phyloP scores from a whole-genome alignment of 148 eudicot species.

The Simmondsia chinensis region DNA sequence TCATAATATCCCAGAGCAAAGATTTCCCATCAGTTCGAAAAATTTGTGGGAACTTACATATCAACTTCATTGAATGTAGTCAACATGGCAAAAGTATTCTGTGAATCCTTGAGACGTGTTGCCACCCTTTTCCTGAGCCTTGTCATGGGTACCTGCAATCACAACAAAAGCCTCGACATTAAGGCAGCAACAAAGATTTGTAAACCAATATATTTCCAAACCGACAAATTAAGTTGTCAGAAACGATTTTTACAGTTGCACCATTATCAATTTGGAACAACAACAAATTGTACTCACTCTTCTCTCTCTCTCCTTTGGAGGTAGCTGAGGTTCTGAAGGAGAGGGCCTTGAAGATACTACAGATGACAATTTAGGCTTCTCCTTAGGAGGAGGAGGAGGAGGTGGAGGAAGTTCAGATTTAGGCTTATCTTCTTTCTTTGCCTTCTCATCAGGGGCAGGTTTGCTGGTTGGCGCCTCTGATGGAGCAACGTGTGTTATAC shows the following conservation, averaged over 20 bases:
- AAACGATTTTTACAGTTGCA: too few relatives aligned
- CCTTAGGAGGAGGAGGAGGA: slow-evolving; percentile 31
- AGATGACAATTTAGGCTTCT: slow-evolving; percentile 46
- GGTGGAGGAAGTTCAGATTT: slow-evolving; percentile 42
- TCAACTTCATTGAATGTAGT: slow-evolving; percentile 96
- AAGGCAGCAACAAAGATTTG: neutral
- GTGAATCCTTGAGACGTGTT: slow-evolving; percentile 87
- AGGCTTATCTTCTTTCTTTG: slow-evolving; percentile 27
- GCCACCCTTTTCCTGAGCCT: slow-evolving; percentile 96
- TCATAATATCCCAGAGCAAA: too few relatives aligned
- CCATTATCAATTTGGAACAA: neutral
- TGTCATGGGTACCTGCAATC: slow-evolving; percentile 86
- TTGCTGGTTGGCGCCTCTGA: slow-evolving; percentile 46
- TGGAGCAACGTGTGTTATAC: slow-evolving; percentile 62
- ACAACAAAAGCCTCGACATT: neutral
- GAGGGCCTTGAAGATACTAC: slow-evolving; percentile 43
- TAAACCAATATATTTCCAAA: too few relatives aligned
- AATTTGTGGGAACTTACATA: slow-evolving; percentile 40
- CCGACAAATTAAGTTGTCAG: too few relatives aligned
- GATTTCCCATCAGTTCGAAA: too few relatives aligned
- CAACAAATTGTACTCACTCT: slow-evolving; percentile 40
- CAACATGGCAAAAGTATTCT: slow-evolving; percentile 91
- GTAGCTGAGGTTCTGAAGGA: slow-evolving; percentile 82
- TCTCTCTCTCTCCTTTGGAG: slow-evolving; percentile 98
- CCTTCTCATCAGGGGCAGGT: slow-evolving; percentile 38